These are phyloP conservation scores for Blastocystis sp. DNA, from an alignment of 352 stramenopile species.

Conservation along the genomic window DNA sequence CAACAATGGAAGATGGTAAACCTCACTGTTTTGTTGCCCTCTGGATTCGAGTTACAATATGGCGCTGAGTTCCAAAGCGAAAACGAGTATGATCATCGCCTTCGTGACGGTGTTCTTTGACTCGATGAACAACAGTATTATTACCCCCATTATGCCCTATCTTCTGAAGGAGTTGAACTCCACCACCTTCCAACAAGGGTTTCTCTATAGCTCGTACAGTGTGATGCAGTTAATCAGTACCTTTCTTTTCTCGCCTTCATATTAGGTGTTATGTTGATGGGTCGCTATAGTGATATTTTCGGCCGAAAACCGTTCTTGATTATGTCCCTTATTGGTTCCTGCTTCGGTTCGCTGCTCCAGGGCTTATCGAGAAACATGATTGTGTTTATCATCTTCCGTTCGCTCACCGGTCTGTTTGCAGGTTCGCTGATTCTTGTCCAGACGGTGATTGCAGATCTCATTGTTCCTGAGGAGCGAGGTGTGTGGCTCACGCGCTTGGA, in stretches of 20 bases:
- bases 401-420: conserved; percentile 35
- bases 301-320: conserved; percentile 23
- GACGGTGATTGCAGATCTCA: conserved; percentile 25
- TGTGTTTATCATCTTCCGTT: not conserved
- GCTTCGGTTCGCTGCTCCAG: conserved; percentile 26
- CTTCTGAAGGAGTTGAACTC: not conserved
- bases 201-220: conserved; percentile 12
- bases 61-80: not conserved
- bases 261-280: conserved; percentile 10
- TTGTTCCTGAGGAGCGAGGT: not conserved
- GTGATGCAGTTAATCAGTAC: conserved; percentile 37
- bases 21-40: no score
- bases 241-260: not conserved
- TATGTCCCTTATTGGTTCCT: conserved; percentile 9
- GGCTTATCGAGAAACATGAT: not conserved
- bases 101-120: conserved; percentile 34
- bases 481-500: not conserved
- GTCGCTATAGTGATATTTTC: conserved; percentile 4
- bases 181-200: not conserved
- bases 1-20: no score
- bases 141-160: conserved; percentile 20
- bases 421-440: conserved; percentile 17
- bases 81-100: not conserved
- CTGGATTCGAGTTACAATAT: not conserved
- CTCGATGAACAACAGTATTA: not conserved